Evolutionary conservation across 371 early-diverging fungal genomes (phyloP).

Genomic region (Mortierella sp.): DNA sequence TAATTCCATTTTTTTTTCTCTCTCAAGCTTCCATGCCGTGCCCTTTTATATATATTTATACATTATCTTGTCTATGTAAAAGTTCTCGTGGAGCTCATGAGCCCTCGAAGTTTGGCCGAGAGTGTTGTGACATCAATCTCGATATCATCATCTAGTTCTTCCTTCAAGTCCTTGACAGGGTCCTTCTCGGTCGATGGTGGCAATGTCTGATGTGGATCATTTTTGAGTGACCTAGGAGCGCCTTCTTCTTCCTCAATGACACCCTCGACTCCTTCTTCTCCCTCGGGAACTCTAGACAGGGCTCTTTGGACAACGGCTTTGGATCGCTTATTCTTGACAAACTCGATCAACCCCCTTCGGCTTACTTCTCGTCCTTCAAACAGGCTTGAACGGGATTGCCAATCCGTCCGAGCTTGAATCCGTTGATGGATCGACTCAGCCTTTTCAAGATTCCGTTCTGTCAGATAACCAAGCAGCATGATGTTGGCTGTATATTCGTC

Average conservation of each 20-base stretch:
- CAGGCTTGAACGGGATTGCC: slow-evolving; percentile 17
- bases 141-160: slow-evolving; percentile 33
- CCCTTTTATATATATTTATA: no score
- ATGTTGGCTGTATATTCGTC: slow-evolving; percentile 51
- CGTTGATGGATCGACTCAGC: slow-evolving; percentile 22
- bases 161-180: not conserved
- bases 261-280: not conserved
- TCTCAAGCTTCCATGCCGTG: not conserved
- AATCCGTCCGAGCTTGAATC: slow-evolving; percentile 29
- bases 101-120: slow-evolving; percentile 32
- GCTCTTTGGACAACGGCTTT: slow-evolving; percentile 14
- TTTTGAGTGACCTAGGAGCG: not conserved
- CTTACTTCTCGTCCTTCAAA: slow-evolving; percentile 26
- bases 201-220: not conserved
- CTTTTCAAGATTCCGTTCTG: slow-evolving; percentile 18
- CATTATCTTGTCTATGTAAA: not conserved
- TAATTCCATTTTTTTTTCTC: not conserved
- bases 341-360: slow-evolving; percentile 17
- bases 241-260: slow-evolving; percentile 3
- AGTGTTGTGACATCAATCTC: slow-evolving; percentile 46
- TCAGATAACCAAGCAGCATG: slow-evolving; percentile 41
- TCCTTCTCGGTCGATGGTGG: not conserved
- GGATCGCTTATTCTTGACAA: slow-evolving; percentile 25
- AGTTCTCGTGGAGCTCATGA: slow-evolving; percentile 18
- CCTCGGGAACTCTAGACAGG: not conserved